Percentiles rank a stretch among this genome's conserved stretches.
Conservation (phyloP, 495 filamentous ascomycete genomes). For the Penicillium roqueforti region DNA sequence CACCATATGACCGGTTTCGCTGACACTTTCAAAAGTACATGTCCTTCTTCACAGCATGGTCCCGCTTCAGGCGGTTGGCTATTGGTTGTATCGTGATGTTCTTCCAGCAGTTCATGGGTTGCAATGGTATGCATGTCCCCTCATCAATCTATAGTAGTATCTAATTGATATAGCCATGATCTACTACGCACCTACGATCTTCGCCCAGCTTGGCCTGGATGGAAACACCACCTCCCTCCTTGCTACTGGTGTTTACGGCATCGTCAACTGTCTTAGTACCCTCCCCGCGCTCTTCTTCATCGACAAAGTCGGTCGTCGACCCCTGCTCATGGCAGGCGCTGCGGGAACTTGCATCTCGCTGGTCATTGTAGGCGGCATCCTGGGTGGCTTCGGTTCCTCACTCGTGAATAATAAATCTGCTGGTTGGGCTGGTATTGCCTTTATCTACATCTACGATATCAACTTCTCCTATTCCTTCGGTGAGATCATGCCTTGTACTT, state of each 20-base stretch:
- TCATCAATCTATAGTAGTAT: background rate
- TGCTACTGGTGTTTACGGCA: slow-evolving; percentile 75
- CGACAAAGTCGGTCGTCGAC: slow-evolving; percentile 70
- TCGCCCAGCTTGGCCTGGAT: slow-evolving; percentile 61
- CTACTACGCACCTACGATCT: slow-evolving; percentile 73
- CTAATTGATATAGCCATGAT: slow-evolving; percentile 58
- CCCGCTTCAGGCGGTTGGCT: slow-evolving; percentile 65
- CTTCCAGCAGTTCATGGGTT: slow-evolving; percentile 74
- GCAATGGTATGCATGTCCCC: slow-evolving; percentile 25
- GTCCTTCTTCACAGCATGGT: slow-evolving; percentile 67
- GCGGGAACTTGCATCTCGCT: slow-evolving; percentile 58
- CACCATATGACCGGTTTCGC: background rate
- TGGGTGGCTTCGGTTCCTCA: slow-evolving; percentile 57
- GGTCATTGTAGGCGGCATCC: slow-evolving; percentile 70
- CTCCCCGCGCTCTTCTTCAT: slow-evolving; percentile 70
- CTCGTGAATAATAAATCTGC: slow-evolving; percentile 58
- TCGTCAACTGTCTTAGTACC: slow-evolving; percentile 74
- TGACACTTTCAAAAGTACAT: slow-evolving; percentile 41
- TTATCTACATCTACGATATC: slow-evolving; percentile 80
- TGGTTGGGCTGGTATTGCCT: slow-evolving; percentile 73
- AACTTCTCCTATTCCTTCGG: slow-evolving; percentile 64
- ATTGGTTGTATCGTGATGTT: slow-evolving; percentile 80
- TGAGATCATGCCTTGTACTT: slow-evolving; percentile 10
- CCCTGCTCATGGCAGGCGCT: slow-evolving; percentile 43
- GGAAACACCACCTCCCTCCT: slow-evolving; percentile 63